Evolutionary conservation across 768 basidiomycete genomes (phyloP), one percentile per base, ranked within the genome.

Genomic region (Collybia mongolica): DNA sequence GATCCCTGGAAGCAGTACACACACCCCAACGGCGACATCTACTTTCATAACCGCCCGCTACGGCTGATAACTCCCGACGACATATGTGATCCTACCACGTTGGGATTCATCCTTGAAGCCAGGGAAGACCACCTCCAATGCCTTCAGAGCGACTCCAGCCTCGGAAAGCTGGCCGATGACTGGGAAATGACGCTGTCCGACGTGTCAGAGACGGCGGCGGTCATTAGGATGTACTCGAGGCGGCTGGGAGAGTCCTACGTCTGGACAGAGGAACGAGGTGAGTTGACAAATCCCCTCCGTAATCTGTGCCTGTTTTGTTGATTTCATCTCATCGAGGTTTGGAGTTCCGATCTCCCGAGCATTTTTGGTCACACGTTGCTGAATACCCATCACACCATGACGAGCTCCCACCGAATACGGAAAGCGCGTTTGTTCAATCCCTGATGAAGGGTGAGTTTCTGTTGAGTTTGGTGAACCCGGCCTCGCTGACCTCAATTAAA

Each of bases 21-120:
- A 39, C 74, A 77, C 52, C 72, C 75, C n/a, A 76, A 75, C 53
- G 72, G 72, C 59, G 74, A 74, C 60, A 54, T 69, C 39, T 78
- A 78, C 56, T 78, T 65, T 60, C 70, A 70, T 58, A 65, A 76
- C 54, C 52, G 52, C 19, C 51, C 54, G 15, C 55, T 71, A 37
- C 67, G 68, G 17, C 44, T 76, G 43, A 65, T 73, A 40, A 73
- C 75, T 0, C 65, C 71, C 6, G 73, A 74, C 48, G 62, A 76
- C 53, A 66, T 77, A 39, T 63, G 65, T 20, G 57, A 71, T 39
- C 60, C 65, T 7, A 49, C 55, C 7, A 71, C 63, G 41, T 59
- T 73, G 32, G 55, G 53, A 39, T 60, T 69, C 48, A 59, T 75
- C 32, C 48, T 69, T 36, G 68, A 69, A 14, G 68, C 68, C 3